Percentiles rank a stretch among this genome's conserved stretches.
These are phyloP conservation scores for Sporothrix sp. DNA, from an alignment of 2,329 filamentous ascomycete genomes.

Conservation along the genomic window DNA sequence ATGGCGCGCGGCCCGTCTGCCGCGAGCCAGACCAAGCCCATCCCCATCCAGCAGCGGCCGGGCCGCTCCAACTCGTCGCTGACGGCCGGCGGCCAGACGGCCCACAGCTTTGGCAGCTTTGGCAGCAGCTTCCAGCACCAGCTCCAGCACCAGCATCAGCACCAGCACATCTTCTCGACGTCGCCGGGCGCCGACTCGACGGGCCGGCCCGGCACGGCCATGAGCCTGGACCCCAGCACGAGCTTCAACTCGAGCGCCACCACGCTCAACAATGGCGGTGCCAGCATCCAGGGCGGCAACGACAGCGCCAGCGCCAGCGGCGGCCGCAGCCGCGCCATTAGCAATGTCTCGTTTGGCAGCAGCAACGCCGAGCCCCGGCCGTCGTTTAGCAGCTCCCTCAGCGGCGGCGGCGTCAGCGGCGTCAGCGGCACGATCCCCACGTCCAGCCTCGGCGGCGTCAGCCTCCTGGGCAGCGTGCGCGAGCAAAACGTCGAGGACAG, in stretches of 20 bases:
- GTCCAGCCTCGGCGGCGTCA: slow-evolving; percentile 5
- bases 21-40: slow-evolving; percentile 34
- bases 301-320: slow-evolving; percentile 35
- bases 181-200: slow-evolving; percentile 38
- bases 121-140: slow-evolving; percentile 18
- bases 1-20: slow-evolving; percentile 2
- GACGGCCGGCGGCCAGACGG: not conserved
- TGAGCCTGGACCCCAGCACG: slow-evolving; percentile 61
- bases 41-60: slow-evolving; percentile 32
- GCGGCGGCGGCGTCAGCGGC: slow-evolving; percentile 20
- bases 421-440: slow-evolving; percentile 11
- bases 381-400: slow-evolving; percentile 25
- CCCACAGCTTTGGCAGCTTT: slow-evolving; percentile 13
- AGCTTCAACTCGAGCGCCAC: slow-evolving; percentile 74
- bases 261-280: slow-evolving; percentile 47
- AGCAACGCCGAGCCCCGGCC: slow-evolving; percentile 37
- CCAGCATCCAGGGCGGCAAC: slow-evolving; percentile 34
- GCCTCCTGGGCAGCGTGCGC: slow-evolving; percentile 30
- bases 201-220: slow-evolving; percentile 59
- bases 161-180: slow-evolving; percentile 35
- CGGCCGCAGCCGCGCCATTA: slow-evolving; percentile 69
- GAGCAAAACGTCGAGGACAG: slow-evolving; percentile 57
- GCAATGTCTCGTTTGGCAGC: slow-evolving; percentile 64
- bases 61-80: slow-evolving; percentile 17
- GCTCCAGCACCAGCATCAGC: slow-evolving; percentile 4